phyloP scores from a whole-genome alignment of 108 stramenopile species.

The Nitzschia putrida region DNA sequence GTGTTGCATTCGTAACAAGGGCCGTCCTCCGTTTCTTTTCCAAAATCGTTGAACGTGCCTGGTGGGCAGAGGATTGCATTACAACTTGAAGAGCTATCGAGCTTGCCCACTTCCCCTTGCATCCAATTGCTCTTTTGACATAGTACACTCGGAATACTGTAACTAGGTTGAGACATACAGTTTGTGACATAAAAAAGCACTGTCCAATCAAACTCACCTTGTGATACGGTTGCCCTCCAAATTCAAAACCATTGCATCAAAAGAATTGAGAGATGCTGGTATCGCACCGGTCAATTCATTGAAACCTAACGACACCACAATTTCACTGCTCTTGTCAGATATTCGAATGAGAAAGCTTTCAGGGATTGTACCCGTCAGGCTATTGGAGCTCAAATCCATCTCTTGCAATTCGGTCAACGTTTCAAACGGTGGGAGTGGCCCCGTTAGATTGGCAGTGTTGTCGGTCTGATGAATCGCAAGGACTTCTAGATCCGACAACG shows the following conservation, averaged over 20 bases:
- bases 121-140: conserved; percentile 57
- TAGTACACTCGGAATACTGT: conserved; percentile 14
- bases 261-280: conserved; percentile 41
- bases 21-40: conserved; percentile 44
- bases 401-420: conserved; percentile 18
- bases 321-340: conserved; percentile 26
- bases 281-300: conserved; percentile 47
- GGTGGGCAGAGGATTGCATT: conserved; percentile 76
- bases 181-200: neutral
- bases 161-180: neutral
- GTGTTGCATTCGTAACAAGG: conserved; percentile 40
- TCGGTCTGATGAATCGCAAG: conserved; percentile 41
- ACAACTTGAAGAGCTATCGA: conserved; percentile 37
- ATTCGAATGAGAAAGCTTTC: conserved; percentile 23
- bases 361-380: conserved; percentile 38
- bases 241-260: conserved; percentile 33
- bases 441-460: conserved; percentile 13
- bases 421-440: conserved; percentile 29
- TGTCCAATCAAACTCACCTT: conserved; percentile 12
- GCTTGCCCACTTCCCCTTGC: conserved; percentile 49
- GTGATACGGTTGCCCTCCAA: conserved; percentile 43
- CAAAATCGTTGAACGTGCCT: conserved; percentile 71
- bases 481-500: conserved; percentile 12
- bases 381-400: conserved; percentile 34
- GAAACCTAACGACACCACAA: conserved; percentile 38